Evolutionary conservation across 2,329 filamentous ascomycete species (phyloP), one percentile per base, ranked within the genome.

Genomic region (Emergomyces orientalis): DNA sequence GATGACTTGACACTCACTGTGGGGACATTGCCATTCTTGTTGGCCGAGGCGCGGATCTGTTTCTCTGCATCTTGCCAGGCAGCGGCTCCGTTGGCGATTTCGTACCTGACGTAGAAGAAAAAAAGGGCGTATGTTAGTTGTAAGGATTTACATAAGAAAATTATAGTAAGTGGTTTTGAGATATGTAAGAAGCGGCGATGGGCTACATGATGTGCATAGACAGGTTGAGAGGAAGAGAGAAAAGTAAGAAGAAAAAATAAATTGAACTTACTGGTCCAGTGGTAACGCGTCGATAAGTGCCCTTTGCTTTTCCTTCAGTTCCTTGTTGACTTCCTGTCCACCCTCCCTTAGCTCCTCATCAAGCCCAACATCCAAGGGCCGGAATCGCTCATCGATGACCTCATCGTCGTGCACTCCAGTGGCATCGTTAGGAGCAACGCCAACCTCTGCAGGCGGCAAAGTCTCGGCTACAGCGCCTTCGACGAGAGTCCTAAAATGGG

Each of bases 221-320:
- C 17, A 8, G 13, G 34, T 1, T 9, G 4, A 19, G 37, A 17
- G 30, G 49, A 45, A 19, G 17, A 30, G 22, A 19, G 22, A 59
- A 52, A 27, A 52, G 54, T 34, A 32, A 13, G 32, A 37, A 54
- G 11, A 54, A 34, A 49, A 57, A 45, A 19, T 14, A 59, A 25
- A 54, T 7, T 39, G 52, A 63, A 77, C 87, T 83, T 82, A 93
- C 85, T 89, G 87, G 71, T 96, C 91, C 60, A 97, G 81, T 54
- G 93, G 92, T 65, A 97, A 79, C 66, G 91, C 88, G 79, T 97
- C 90, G 71, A 97, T 96, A 67, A 97, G 80, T 68, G 90, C 89
- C 69, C 88, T 86, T 76, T 96, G 90, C 77, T 93, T 90, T 75
- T 89, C 86, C 68, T 84, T 85, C 70, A 96, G 79, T 64, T 85